Evolutionary conservation across 768 basidiomycete species (phyloP), one percentile per base, ranked within the genome.

Genomic region (Psilocybe cyanescens): DNA sequence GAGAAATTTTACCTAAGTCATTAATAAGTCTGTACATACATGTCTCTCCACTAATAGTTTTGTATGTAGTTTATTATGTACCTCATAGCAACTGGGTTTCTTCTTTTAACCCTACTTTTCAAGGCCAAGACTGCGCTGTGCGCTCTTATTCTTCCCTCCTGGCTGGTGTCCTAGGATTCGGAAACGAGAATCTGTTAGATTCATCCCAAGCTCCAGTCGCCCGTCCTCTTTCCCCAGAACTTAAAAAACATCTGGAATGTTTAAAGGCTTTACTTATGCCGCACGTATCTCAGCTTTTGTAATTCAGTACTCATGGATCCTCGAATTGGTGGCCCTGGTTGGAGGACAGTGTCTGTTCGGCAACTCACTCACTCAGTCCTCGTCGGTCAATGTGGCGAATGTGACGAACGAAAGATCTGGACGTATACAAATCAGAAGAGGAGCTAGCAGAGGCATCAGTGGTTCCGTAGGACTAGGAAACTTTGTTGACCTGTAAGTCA

Each of bases 381-480:
- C 46, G 8, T 6, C n/a, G 14, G 17, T 31, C n/a, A 57, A 57
- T 5, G 33, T 16, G 6, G 9, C 19, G 11, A 12, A 17, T 31
- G 14, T 37, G 11, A 37, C 33, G 4, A 31, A 44, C n/a, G 41
- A 44, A n/a, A 44, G 41, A n/a, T 6, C 3, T 17, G 16, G 33
- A 1, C 30, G 19, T 19, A 61, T 59, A 33, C 46, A 30, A 17
- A 50, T 63, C 52, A 46, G 50, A 68, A 63, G 60, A 65, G 73
- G 31, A 16, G 16, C 11, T 51, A 60, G 72, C 41, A 16, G 71
- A 33, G 68, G 68, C 39, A 69, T 78, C 1, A 73, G 65, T 49
- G 78, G 77, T 14, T 63, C 72, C 3, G 69, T 72, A 44, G 78
- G 77, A 14, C 61, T 79, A 17, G 80, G 79, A 14, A 69, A 77